Evolutionary conservation across 805 yeast genomes (phyloP), one percentile per base, ranked within the genome.

Genomic region (Kluyveromyces starmeri): DNA sequence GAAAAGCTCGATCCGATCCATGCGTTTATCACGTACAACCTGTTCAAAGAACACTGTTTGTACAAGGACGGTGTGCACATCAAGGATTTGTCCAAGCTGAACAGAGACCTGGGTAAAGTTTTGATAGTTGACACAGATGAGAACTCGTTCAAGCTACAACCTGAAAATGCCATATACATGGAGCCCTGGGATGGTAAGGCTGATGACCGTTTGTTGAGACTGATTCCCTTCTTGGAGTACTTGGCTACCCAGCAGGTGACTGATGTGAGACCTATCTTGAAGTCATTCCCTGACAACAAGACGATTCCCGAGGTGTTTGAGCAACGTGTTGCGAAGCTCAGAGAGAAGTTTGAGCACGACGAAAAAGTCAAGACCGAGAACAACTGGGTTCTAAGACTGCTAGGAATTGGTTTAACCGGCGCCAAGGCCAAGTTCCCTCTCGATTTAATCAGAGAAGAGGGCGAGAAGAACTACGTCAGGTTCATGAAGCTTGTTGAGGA

Each of bases 171-270:
- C n/a, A 73, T 92, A 43, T 77, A 84, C 40, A 63, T 85, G 59
- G 68, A 75, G 44, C 75, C 81, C 42, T 92, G 98, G 98, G 72
- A 70, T 36, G 99, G 99, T 44, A 64, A 65, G 42, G 70, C 82
- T 21, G 95, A 83, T 54, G 96, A 89, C 59, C 68, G 70, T 38
- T 71, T 92, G 51, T 68, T 92, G 46, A 70, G 70, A 49, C 65
- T 88, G 62, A 85, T 92, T 53, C 96, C 97, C 38, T 79, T 92
- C 65, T 73, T 92, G 47, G 99, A 92, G 65, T 92, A 83, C 64
- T 64, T 92, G 41, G 97, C 96, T 11, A 83, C 95, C 11, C 94
- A 85, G 60, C 68, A 65, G 44, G 68, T 83, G 48, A 73, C 73
- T 58, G 98, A 92, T 60, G 92, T 92, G 36, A 83, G 96, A 64